Evolutionary conservation across 108 stramenopile genomes (phyloP), one percentile per base, ranked within the genome.

Genomic region (Skeletonema potamos): DNA sequence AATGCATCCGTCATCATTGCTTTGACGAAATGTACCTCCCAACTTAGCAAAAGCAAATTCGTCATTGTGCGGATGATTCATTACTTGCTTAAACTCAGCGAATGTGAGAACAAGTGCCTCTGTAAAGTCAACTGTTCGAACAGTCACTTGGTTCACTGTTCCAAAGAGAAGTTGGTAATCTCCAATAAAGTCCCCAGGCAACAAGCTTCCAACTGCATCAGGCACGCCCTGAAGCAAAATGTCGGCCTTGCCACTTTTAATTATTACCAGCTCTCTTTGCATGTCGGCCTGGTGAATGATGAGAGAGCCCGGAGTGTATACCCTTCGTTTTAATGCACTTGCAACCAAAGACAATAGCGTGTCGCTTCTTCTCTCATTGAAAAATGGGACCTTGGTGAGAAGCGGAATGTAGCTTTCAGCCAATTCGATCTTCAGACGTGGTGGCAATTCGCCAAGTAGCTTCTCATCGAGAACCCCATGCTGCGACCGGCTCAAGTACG

Each of bases 151-250:
- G 32, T 83, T 79, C 48, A 63, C 36, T 44, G 77, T 79, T 46
- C 61, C 82, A 63, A 84, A 83, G 4, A 86, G 63, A 5, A 86
- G 74, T 64, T 83, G 85, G 58, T 73, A 77, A 76, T 86, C 85
- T 36, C 85, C 85, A 29, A 83, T 68, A 57, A 66, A 86, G 74
- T 86, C 85, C 3, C 82, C 82, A 10, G 70, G 66, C 18, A 73
- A 33, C 43, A 83, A 72, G 27, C 44, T 59, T 46, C 64, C 70
- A 5, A 81, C 67, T 17, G 77, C 73, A 27, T 77, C 80, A 17
- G 66, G 32, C 17, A 51, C 59, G 37, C 67, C 72, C 34, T 55
- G 51, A 1, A 83, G 27, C 48, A 32, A 59, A 15, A 83, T 66
- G 18, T 83, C 74, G 18, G 70, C 65, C 58, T 66, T 77, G n/a